Evolutionary conservation across 257 asterid species (phyloP).

Genomic region (Parsonsia alboflavescens): DNA sequence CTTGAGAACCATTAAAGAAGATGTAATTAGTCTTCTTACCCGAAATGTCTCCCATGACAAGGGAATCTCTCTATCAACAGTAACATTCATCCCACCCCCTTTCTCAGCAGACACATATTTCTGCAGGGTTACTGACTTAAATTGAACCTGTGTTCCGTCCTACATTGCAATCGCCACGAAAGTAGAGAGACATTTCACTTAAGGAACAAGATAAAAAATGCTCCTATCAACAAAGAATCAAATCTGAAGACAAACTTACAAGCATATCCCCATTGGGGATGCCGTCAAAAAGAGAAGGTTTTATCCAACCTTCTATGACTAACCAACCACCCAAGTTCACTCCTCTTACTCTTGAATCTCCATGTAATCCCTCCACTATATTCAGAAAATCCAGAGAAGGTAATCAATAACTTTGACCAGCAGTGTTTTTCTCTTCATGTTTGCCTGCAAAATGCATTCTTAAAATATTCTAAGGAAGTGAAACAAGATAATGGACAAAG

Average conservation of each 20-base stretch:
- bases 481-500: background rate
- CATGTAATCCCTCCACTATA: slow-evolving; percentile 57
- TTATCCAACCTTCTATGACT: slow-evolving; percentile 81
- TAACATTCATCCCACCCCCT: slow-evolving; percentile 59
- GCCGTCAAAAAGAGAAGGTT: slow-evolving; percentile 70
- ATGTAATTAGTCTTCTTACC: slow-evolving; percentile 31
- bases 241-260: slow-evolving; percentile 31
- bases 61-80: slow-evolving; percentile 60
- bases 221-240: background rate
- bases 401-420: background rate
- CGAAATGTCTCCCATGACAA: slow-evolving; percentile 69
- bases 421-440: background rate
- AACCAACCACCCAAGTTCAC: slow-evolving; percentile 93
- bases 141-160: slow-evolving; percentile 79
- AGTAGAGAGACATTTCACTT: background rate
- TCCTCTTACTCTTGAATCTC: slow-evolving; percentile 57
- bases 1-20: background rate
- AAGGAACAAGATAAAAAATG: background rate
- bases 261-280: slow-evolving; percentile 76
- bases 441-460: background rate
- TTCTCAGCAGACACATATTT: slow-evolving; percentile 64
- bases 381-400: background rate
- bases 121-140: slow-evolving; percentile 45
- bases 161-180: slow-evolving; percentile 30
- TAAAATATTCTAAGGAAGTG: background rate